Evolutionary conservation across 2,329 filamentous ascomycete genomes (phyloP).

Genomic region (Sporothrix pallida): DNA sequence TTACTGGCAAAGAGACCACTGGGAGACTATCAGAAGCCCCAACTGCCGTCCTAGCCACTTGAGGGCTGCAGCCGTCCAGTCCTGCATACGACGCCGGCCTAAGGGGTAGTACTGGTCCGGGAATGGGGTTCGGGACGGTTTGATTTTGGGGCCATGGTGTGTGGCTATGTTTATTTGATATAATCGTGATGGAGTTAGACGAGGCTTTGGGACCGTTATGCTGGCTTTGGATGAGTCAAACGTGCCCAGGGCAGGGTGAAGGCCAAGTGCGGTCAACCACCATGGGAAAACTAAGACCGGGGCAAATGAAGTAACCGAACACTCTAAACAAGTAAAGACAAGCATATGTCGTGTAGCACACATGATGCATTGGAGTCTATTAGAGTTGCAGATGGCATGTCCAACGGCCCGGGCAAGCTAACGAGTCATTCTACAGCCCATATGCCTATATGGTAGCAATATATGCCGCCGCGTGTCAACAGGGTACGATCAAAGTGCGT

Average conservation of each 20-base stretch:
- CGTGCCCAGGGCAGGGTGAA: background rate
- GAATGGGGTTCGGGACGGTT: background rate
- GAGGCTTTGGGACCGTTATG: background rate
- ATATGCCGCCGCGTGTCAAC: background rate
- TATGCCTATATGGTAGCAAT: background rate
- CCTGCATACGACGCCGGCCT: background rate
- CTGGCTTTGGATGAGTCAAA: background rate
- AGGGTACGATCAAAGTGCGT: background rate
- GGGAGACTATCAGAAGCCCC: background rate
- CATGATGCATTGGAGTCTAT: background rate
- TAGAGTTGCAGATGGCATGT: slow-evolving; percentile 4
- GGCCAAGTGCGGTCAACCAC: background rate
- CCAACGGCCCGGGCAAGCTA: too few relatives aligned
- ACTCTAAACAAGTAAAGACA: background rate
- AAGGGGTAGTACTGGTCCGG: background rate
- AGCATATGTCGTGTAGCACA: slow-evolving; percentile 9
- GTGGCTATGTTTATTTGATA: background rate
- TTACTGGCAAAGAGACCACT: background rate
- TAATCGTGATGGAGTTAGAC: background rate
- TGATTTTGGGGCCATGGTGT: background rate
- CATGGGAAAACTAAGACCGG: background rate
- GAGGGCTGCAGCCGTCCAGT: background rate
- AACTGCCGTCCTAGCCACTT: background rate
- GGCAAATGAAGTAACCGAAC: background rate
- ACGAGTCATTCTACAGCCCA: background rate